phyloP scores from a whole-genome alignment of 768 basidiomycete species.

The Tremella yokohamensis region DNA sequence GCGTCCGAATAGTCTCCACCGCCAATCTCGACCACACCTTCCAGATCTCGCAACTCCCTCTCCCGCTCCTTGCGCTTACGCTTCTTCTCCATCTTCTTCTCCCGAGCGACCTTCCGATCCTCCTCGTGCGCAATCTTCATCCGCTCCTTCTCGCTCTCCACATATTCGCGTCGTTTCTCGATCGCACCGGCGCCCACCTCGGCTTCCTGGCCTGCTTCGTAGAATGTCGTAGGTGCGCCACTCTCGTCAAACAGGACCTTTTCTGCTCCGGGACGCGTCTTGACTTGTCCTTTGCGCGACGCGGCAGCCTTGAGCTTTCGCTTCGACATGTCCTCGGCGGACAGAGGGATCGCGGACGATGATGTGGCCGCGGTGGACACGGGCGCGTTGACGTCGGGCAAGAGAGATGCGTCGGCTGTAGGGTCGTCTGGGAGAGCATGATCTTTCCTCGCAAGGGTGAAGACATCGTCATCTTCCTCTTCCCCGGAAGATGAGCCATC shows the following conservation, averaged over 20 bases:
- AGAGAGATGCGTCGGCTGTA: background rate
- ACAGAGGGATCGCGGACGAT: slow-evolving; percentile 47
- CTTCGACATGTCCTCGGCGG: slow-evolving; percentile 65
- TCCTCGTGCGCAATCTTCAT: slow-evolving; percentile 66
- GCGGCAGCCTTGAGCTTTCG: slow-evolving; percentile 72
- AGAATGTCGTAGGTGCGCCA: slow-evolving; percentile 72
- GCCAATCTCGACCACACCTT: slow-evolving; percentile 18
- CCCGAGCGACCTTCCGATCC: slow-evolving; percentile 79
- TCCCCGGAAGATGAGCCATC: slow-evolving; percentile 50
- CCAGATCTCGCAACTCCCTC: slow-evolving; percentile 49
- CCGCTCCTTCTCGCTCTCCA: slow-evolving; percentile 68
- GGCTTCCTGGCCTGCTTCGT: slow-evolving; percentile 74
- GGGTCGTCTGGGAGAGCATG: slow-evolving; percentile 60
- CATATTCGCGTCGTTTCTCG: slow-evolving; percentile 67
- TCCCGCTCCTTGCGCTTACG: slow-evolving; percentile 81
- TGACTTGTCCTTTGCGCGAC: slow-evolving; percentile 69
- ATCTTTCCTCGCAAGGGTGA: slow-evolving; percentile 86
- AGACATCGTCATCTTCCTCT: slow-evolving; percentile 64
- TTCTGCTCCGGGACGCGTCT: slow-evolving; percentile 59
- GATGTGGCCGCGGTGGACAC: slow-evolving; percentile 1
- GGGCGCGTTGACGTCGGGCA: background rate
- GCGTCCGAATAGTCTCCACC: slow-evolving; percentile 17
- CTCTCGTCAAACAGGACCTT: slow-evolving; percentile 90
- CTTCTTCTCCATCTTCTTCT: slow-evolving; percentile 88
- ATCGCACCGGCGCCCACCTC: slow-evolving; percentile 61